phyloP scores from a whole-genome alignment of 2,329 filamentous ascomycete species.

The Aspergillus sp. region DNA sequence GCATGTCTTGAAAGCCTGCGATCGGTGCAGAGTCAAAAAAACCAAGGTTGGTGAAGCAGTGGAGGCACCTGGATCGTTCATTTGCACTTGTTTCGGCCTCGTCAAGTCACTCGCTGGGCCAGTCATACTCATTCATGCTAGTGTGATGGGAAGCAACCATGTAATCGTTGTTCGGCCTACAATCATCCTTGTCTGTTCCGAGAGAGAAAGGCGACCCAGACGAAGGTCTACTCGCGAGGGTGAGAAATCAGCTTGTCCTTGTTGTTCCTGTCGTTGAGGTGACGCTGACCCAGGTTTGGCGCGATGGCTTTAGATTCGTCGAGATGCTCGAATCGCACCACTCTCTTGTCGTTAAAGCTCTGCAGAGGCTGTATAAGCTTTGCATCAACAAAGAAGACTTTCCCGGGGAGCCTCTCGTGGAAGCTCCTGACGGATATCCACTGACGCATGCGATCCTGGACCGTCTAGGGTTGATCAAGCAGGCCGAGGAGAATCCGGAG shows the following conservation, averaged over 20 bases:
- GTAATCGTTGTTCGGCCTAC: conserved; percentile 44
- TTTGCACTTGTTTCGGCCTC: conserved; percentile 2
- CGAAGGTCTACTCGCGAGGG: conserved; percentile 46
- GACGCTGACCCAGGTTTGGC: conserved; percentile 1
- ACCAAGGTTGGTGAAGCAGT: conserved; percentile 38
- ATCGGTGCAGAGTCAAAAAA: conserved; percentile 48
- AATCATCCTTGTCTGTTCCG: conserved; percentile 46
- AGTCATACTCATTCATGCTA: conserved; percentile 21
- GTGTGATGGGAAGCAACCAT: conserved; percentile 48
- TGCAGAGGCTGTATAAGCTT: conserved; percentile 43
- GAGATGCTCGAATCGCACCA: conserved; percentile 48
- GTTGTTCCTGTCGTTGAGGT: not conserved
- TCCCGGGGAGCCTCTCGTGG: conserved; percentile 41
- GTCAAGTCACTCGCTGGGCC: conserved; percentile 1
- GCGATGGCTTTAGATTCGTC: conserved; percentile 34
- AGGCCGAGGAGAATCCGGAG: conserved; percentile 41
- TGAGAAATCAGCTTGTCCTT: conserved; percentile 18
- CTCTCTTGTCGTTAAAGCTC: conserved; percentile 42
- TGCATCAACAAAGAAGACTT: conserved; percentile 45
- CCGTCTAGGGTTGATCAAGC: conserved; percentile 43
- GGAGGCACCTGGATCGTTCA: conserved; percentile 1
- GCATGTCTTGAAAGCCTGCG: conserved; percentile 46
- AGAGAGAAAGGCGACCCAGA: conserved; percentile 44
- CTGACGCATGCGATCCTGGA: conserved; percentile 45
- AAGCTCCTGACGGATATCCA: conserved; percentile 40